Conservation (phyloP, 2,329 filamentous ascomycete species). For the Botrytis elliptica region DNA sequence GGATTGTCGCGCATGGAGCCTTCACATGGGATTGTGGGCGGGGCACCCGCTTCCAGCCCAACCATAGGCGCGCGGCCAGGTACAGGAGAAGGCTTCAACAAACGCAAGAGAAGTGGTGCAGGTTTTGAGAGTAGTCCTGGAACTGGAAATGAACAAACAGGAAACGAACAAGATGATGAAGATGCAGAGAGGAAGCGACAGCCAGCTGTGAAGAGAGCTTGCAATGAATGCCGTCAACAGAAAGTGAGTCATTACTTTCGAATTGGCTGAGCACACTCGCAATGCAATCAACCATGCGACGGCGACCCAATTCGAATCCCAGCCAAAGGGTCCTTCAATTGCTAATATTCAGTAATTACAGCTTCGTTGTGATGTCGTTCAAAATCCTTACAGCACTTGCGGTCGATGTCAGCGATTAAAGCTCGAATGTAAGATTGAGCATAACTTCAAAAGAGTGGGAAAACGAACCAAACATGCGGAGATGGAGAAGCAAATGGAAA, state of each 20-base stretch:
- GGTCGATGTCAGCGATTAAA: conserved; percentile 76
- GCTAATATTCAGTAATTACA: conserved; percentile 40
- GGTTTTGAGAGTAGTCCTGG: conserved; percentile 60
- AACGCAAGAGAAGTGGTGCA: conserved; percentile 59
- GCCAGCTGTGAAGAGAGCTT: conserved; percentile 73
- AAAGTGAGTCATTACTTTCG: conserved; percentile 58
- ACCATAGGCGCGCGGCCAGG: conserved; percentile 34
- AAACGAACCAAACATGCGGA: conserved; percentile 82
- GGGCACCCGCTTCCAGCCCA: conserved; percentile 36
- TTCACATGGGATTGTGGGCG: conserved; percentile 26
- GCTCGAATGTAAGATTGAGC: conserved; percentile 82
- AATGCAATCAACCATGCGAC: conserved; percentile 1
- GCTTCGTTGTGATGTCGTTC: conserved; percentile 81
- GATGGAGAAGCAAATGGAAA: conserved; percentile 81
- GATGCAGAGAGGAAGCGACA: conserved; percentile 62
- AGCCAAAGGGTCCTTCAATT: conserved; percentile 5
- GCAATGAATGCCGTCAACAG: conserved; percentile 82
- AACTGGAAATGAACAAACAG: conserved; percentile 53
- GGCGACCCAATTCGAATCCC: background rate
- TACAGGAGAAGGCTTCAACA: conserved; percentile 40
- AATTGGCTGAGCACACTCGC: conserved; percentile 2
- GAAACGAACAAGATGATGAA: conserved; percentile 54
- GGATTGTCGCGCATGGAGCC: conserved; percentile 32
- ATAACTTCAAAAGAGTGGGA: conserved; percentile 80
- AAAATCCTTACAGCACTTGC: conserved; percentile 76